Evolutionary conservation across 306 rosid genomes (phyloP).

Genomic region (Leucaena leucocephala): DNA sequence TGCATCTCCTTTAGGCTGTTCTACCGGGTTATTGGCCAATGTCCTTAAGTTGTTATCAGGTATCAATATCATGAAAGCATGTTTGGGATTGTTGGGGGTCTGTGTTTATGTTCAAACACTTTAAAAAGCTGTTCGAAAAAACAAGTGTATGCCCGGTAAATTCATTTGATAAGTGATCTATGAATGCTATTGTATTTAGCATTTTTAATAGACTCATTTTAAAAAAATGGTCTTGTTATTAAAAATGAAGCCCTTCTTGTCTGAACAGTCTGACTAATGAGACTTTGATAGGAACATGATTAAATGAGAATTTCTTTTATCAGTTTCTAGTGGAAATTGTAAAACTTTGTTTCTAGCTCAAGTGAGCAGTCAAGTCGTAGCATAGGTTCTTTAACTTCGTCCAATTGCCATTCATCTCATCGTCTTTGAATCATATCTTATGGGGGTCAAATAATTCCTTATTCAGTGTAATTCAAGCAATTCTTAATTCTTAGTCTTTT

Average conservation of each 20-base stretch:
- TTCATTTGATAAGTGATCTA: background rate
- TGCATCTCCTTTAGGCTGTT: background rate
- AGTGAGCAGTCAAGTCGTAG: background rate
- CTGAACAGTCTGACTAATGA: background rate
- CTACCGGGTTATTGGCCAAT: background rate
- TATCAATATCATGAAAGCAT: constrained; percentile 4
- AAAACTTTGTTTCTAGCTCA: background rate
- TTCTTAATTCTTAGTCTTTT: background rate
- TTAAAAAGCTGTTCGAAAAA: background rate
- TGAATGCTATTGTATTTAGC: too few species aligned
- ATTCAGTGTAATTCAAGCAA: background rate
- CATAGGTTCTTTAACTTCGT: background rate
- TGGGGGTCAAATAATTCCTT: background rate
- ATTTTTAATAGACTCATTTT: background rate
- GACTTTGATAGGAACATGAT: background rate
- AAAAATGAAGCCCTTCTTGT: background rate
- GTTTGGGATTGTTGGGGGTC: background rate
- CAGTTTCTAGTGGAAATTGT: background rate
- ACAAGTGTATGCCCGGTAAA: background rate
- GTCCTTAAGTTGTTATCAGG: background rate
- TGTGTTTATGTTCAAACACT: background rate
- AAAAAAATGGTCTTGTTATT: background rate
- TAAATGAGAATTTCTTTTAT: background rate
- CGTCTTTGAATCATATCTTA: background rate
- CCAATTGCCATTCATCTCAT: background rate